Conservation (phyloP, 805 yeast species). For the Soucietia sequanensis region DNA sequence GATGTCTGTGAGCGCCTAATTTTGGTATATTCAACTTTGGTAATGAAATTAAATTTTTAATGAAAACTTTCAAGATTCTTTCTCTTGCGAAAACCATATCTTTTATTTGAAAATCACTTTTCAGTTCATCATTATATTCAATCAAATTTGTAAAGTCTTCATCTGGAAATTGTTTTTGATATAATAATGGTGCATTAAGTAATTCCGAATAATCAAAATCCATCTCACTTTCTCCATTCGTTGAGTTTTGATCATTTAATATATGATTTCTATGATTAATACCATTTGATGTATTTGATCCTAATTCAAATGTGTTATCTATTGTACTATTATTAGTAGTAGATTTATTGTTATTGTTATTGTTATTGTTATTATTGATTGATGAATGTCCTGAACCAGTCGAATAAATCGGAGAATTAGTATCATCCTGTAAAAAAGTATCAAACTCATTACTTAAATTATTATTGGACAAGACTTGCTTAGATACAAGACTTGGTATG, state of each 20-base stretch:
- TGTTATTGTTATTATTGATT: constrained; percentile 4
- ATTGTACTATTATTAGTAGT: constrained; percentile 5
- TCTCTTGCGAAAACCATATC: constrained; percentile 22
- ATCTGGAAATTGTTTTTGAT: constrained; percentile 26
- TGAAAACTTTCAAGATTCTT: constrained; percentile 25
- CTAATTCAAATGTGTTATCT: background rate
- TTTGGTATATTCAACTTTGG: constrained; percentile 37
- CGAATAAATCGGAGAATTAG: constrained; percentile 10
- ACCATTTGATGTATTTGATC: background rate
- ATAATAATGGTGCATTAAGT: constrained; percentile 24
- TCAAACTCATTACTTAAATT: background rate
- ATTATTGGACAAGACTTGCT: background rate
- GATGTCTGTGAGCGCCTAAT: constrained; percentile 36
- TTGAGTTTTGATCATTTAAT: background rate
- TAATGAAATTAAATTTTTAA: constrained; percentile 23
- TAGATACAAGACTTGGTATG: background rate
- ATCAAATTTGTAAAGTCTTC: constrained; percentile 31
- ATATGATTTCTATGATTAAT: background rate
- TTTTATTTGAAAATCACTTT: constrained; percentile 14
- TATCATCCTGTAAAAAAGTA: background rate
- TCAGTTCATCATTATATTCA: constrained; percentile 8
- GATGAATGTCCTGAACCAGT: background rate
- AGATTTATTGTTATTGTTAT: constrained; percentile 4
- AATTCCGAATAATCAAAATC: constrained; percentile 18
- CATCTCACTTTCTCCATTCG: constrained; percentile 1